Percentiles rank a stretch among this genome's conserved stretches.
Conservation (phyloP, 306 rosid genomes). For the Vachellia pachyceras region DNA sequence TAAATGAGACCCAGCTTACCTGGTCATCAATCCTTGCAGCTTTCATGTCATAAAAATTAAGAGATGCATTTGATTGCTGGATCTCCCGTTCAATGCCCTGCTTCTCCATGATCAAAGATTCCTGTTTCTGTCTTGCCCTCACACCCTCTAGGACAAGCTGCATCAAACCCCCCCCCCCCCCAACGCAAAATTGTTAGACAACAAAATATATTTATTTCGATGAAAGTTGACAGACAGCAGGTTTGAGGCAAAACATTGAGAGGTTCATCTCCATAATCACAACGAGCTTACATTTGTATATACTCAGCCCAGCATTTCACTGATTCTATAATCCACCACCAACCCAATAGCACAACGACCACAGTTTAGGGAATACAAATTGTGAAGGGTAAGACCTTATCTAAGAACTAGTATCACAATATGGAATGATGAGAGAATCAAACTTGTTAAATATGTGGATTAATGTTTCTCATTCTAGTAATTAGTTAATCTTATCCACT, state of each 20-base stretch:
- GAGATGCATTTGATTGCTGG: constrained; percentile 70
- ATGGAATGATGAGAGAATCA: too few relatives aligned
- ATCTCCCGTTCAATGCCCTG: constrained; percentile 64
- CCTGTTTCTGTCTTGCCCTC: constrained; percentile 72
- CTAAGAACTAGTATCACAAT: too few relatives aligned
- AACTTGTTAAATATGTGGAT: too few relatives aligned
- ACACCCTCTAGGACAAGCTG: constrained; percentile 96
- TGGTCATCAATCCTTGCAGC: constrained; percentile 81
- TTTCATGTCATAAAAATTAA: constrained; percentile 71
- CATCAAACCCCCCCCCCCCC: constrained; percentile 24
- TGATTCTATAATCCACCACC: neutral
- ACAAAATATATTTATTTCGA: neutral
- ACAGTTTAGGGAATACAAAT: too few relatives aligned
- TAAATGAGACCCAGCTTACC: constrained; percentile 59
- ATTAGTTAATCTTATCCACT: too few relatives aligned
- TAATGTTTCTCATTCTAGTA: too few relatives aligned
- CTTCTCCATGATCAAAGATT: constrained; percentile 65
- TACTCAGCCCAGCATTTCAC: neutral
- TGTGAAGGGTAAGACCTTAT: too few relatives aligned
- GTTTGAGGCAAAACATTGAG: neutral
- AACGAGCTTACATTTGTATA: neutral
- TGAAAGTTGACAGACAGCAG: neutral
- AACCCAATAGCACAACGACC: neutral
- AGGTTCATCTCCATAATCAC: neutral
- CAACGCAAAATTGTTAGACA: neutral